Evolutionary conservation across 2,329 filamentous ascomycete species (phyloP).

Genomic region (Fusarium devonianum): DNA sequence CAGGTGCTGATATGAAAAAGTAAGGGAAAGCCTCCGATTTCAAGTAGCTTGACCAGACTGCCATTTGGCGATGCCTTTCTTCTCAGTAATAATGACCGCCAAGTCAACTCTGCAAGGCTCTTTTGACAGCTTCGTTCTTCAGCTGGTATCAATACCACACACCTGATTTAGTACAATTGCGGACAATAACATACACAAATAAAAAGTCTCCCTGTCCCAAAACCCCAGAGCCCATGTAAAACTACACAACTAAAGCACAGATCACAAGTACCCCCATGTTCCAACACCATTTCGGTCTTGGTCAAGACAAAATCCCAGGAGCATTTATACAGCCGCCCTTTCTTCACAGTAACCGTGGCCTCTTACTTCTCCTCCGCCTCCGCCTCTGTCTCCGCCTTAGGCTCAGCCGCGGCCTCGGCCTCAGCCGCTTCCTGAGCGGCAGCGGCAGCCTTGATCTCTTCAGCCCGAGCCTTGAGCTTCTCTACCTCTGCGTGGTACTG

Average conservation of each 20-base stretch:
- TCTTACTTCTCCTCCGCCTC: conserved; percentile 30
- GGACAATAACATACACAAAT: conserved; percentile 21
- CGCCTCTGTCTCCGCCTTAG: background rate
- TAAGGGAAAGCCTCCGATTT: too few relatives aligned
- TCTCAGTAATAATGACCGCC: too few relatives aligned
- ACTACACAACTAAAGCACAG: conserved; percentile 1
- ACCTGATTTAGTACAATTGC: conserved; percentile 16
- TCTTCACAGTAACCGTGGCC: conserved; percentile 12
- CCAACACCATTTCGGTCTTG: background rate
- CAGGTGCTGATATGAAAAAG: too few relatives aligned
- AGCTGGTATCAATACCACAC: conserved; percentile 9
- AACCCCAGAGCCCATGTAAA: conserved; percentile 12
- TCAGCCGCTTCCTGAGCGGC: conserved; percentile 13
- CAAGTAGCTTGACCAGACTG: too few relatives aligned
- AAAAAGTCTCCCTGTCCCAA: conserved; percentile 8
- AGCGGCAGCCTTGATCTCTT: conserved; percentile 35
- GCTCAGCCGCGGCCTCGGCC: background rate
- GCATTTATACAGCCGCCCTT: conserved; percentile 3
- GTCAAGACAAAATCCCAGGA: background rate
- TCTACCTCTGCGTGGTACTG: conserved; percentile 32
- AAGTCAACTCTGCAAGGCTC: too few relatives aligned
- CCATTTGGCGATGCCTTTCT: too few relatives aligned
- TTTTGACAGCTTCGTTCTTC: conserved; percentile 1
- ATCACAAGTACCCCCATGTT: conserved; percentile 6
- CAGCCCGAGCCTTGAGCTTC: conserved; percentile 43